Percentiles rank a stretch among this genome's conserved stretches.
Evolutionary conservation across 202 grass and related monocot species (phyloP).

Genomic region (Schoenoplectus triqueter): DNA sequence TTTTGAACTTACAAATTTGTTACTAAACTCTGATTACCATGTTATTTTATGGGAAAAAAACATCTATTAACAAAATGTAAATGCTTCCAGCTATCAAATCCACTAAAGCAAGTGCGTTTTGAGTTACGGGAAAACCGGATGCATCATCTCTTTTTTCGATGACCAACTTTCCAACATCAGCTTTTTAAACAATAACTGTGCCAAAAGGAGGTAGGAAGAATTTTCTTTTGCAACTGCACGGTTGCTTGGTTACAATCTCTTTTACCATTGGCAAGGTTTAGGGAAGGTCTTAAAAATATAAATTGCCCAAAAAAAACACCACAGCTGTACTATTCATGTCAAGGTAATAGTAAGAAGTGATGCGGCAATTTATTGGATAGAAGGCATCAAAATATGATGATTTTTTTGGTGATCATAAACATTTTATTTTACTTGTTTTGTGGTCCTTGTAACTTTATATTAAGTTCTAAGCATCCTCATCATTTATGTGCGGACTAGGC

Average conservation of each 20-base stretch:
- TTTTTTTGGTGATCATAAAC: too few relatives aligned
- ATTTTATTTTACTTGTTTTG: too few relatives aligned
- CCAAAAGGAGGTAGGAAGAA: background rate
- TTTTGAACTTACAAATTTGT: background rate
- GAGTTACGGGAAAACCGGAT: conserved; percentile 36
- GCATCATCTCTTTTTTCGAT: conserved; percentile 18
- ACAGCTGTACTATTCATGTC: background rate
- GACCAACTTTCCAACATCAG: background rate
- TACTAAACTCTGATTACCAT: background rate
- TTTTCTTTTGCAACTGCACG: background rate
- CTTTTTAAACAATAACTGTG: conserved; percentile 14
- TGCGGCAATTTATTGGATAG: too few relatives aligned
- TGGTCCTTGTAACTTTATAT: too few relatives aligned
- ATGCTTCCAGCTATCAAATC: conserved; percentile 24
- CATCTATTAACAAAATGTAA: conserved; percentile 7
- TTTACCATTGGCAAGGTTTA: background rate
- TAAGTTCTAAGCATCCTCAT: too few relatives aligned
- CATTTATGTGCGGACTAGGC: too few relatives aligned
- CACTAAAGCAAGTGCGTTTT: conserved; percentile 32
- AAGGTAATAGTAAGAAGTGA: too few relatives aligned
- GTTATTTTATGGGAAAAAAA: conserved; percentile 31
- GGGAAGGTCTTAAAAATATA: background rate
- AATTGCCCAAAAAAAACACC: background rate
- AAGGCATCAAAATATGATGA: too few relatives aligned
- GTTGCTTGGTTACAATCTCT: background rate